Conservation (phyloP, 2,329 filamentous ascomycete species). For the Fusarium palustre region DNA sequence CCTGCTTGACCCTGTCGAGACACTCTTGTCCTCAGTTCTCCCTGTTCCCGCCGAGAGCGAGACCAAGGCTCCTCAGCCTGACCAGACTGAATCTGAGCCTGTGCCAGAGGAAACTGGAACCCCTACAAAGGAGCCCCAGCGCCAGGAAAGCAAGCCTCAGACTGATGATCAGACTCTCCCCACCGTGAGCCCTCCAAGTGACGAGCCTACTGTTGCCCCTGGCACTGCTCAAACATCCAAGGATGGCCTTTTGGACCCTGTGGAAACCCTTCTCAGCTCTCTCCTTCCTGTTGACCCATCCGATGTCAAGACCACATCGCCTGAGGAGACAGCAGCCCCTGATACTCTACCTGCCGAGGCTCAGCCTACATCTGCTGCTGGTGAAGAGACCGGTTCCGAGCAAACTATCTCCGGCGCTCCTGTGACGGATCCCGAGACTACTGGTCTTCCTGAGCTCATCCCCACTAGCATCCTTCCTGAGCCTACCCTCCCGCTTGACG, state of each 20-base stretch:
- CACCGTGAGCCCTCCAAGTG: constrained; percentile 15
- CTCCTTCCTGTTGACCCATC: constrained; percentile 29
- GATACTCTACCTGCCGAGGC: constrained; percentile 6
- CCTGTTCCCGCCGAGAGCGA: constrained; percentile 26
- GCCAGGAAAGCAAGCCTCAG: constrained; percentile 23
- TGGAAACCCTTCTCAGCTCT: constrained; percentile 38
- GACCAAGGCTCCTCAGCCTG: constrained; percentile 17
- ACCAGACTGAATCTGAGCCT: constrained; percentile 23
- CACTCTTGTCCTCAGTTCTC: constrained; percentile 30
- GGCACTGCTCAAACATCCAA: constrained; percentile 22
- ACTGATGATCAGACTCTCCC: constrained; percentile 24
- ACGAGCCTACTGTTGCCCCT: constrained; percentile 24
- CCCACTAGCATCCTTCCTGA: constrained; percentile 28
- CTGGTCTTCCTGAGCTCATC: constrained; percentile 12
- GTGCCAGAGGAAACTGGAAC: constrained; percentile 21
- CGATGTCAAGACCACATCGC: constrained; percentile 16
- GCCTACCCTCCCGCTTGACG: constrained; percentile 15
- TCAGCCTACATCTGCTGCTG: constrained; percentile 22
- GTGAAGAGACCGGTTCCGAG: constrained; percentile 10
- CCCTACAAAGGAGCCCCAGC: constrained; percentile 29
- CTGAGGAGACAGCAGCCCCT: constrained; percentile 14
- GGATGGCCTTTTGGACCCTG: constrained; percentile 42
- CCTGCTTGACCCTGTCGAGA: constrained; percentile 40
- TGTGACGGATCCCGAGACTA: constrained; percentile 31
- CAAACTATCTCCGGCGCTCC: constrained; percentile 27